Evolutionary conservation across 2,329 filamentous ascomycete species (phyloP).

Genomic region (Xylaria sp.): DNA sequence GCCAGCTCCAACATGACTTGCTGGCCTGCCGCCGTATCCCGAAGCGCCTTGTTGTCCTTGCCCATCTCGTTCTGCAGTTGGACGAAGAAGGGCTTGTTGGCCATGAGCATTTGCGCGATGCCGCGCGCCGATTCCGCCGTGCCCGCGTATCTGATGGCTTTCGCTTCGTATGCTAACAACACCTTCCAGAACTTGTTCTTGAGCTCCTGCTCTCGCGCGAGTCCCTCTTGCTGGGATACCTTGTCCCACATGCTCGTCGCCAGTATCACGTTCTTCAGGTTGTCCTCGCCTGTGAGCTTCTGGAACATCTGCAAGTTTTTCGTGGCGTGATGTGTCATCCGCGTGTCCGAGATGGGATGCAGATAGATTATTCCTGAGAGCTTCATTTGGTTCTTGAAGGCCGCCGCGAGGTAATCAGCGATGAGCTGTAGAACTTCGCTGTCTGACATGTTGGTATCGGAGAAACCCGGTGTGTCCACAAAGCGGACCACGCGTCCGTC

Average conservation of each 20-base stretch:
- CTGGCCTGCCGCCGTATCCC: slow-evolving; percentile 57
- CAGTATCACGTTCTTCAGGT: slow-evolving; percentile 55
- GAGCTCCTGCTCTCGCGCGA: slow-evolving; percentile 48
- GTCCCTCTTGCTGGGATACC: slow-evolving; percentile 46
- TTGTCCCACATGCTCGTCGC: slow-evolving; percentile 57
- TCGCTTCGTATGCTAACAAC: slow-evolving; percentile 49
- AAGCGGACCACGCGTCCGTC: slow-evolving; percentile 48
- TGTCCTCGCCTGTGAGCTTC: slow-evolving; percentile 56
- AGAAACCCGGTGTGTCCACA: slow-evolving; percentile 61
- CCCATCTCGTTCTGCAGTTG: slow-evolving; percentile 75
- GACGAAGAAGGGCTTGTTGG: slow-evolving; percentile 74
- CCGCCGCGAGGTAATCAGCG: slow-evolving; percentile 51
- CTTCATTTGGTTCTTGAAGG: slow-evolving; percentile 49
- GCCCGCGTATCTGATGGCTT: slow-evolving; percentile 42
- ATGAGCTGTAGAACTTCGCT: slow-evolving; percentile 58
- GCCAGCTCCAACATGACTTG: slow-evolving; percentile 68
- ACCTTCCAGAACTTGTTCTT: slow-evolving; percentile 54
- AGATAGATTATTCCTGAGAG: slow-evolving; percentile 60
- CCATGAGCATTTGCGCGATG: slow-evolving; percentile 48
- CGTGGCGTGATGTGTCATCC: slow-evolving; percentile 53
- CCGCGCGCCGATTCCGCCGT: slow-evolving; percentile 41
- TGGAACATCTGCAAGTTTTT: slow-evolving; percentile 58
- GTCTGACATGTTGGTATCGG: slow-evolving; percentile 57
- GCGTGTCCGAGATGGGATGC: slow-evolving; percentile 56
- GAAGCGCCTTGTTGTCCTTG: slow-evolving; percentile 65